These are phyloP conservation scores for Aspergillus floridensis DNA, from an alignment of 2,329 filamentous ascomycete species.

Conservation along the genomic window DNA sequence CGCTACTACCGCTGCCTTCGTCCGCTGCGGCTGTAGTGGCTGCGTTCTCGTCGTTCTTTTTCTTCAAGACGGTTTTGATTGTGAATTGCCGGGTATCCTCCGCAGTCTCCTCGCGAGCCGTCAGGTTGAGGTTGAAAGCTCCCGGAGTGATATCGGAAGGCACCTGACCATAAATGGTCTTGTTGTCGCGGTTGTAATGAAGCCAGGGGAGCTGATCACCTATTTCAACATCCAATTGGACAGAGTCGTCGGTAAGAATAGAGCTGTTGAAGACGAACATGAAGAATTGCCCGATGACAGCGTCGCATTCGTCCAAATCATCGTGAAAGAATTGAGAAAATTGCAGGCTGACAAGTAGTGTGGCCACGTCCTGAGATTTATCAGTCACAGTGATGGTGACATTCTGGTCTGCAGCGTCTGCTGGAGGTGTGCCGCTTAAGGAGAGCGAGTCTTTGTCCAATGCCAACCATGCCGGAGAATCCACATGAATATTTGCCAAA, in stretches of 20 bases:
- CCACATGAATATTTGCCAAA: slow-evolving; percentile 52
- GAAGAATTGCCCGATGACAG: slow-evolving; percentile 51
- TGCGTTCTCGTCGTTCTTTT: slow-evolving; percentile 13
- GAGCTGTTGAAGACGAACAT: slow-evolving; percentile 47
- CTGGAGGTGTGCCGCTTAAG: slow-evolving; percentile 63
- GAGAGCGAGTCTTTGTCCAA: slow-evolving; percentile 62
- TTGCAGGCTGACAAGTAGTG: slow-evolving; percentile 52
- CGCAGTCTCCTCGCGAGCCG: slow-evolving; percentile 39
- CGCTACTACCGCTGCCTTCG: slow-evolving; percentile 15
- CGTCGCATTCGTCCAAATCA: slow-evolving; percentile 46
- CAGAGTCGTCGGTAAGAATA: slow-evolving; percentile 41
- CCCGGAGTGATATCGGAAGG: slow-evolving; percentile 41
- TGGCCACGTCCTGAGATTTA: slow-evolving; percentile 58
- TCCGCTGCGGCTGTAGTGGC: slow-evolving; percentile 20
- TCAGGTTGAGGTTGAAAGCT: slow-evolving; percentile 44
- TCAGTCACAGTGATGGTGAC: slow-evolving; percentile 62
- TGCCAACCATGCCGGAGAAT: slow-evolving; percentile 66
- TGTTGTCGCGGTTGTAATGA: slow-evolving; percentile 46
- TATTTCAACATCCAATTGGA: slow-evolving; percentile 46
- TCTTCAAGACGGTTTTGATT: slow-evolving; percentile 34
- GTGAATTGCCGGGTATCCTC: slow-evolving; percentile 47
- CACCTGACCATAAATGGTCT: slow-evolving; percentile 50
- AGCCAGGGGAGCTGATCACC: slow-evolving; percentile 48
- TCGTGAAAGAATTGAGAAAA: slow-evolving; percentile 46
- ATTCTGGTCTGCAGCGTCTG: slow-evolving; percentile 58